Evolutionary conservation across 2,329 filamentous ascomycete genomes (phyloP), one percentile per base, ranked within the genome.

Genomic region (Cladophialophora psammophila): DNA sequence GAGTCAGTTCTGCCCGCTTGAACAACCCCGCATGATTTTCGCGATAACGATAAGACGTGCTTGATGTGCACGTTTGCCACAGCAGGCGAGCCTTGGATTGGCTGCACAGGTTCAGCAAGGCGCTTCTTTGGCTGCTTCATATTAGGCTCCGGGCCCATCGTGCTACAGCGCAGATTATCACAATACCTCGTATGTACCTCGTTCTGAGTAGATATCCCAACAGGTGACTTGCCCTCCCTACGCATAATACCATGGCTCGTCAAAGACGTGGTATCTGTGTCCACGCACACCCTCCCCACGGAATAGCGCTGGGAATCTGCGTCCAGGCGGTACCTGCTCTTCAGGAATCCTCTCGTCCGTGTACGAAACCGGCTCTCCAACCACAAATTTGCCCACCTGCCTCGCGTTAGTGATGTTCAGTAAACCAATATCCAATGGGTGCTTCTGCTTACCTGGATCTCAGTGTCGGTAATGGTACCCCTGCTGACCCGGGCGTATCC

Each of bases 391-490:
- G 73, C 92, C 95, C 36, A 96, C 82, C 87, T 89, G 72, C 54
- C 45, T 64, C 52, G 36, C 40, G 18, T 63, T 18, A 63, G 58
- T 74, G 60, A 77, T 70, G 35, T n/a, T 20, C 13, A 12, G 34
- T 35, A 36, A n/a, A 26, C 26, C 4, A 55, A 40, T 18, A 31
- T n/a, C 59, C 58, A 52, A 7, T 54, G 42, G 32, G 35, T 31
- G 75, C 82, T 75, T 81, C 35, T 31, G 75, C 82, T 75, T 81
- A 89, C 91, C 84, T 99, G 95, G 63, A 99, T 84, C 81, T 99
- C 95, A 1, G 95, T 99, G 77, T 99, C 95, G 12, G 95, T 99
- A 73, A 99, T 98, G 1, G 92, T 96, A 73, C 90, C 89, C 73
- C 95, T 86, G 74, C 91, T 94, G 60, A 99, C 90, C 62, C 95